phyloP scores from a whole-genome alignment of 2,329 filamentous ascomycete genomes.

The Exophiala alcalophila region DNA sequence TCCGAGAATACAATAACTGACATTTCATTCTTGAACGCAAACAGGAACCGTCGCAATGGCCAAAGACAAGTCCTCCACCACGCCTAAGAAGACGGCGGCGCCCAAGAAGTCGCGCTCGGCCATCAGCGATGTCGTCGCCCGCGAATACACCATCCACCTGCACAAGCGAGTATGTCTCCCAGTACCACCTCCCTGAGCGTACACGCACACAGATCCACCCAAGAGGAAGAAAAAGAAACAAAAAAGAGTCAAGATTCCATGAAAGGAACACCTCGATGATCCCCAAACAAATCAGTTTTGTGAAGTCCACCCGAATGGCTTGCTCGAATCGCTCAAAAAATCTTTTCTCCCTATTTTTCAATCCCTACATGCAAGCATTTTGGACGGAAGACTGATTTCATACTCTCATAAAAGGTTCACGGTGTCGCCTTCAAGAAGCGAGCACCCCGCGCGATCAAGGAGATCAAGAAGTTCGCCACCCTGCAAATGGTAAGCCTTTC shows the following conservation, averaged over 20 bases:
- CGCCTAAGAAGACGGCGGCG: slow-evolving; percentile 65
- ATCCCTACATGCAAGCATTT: slow-evolving; percentile 38
- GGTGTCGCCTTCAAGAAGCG: slow-evolving; percentile 99
- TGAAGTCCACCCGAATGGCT: slow-evolving; percentile 64
- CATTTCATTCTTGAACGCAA: slow-evolving; percentile 3
- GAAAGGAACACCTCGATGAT: no score
- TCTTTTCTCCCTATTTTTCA: slow-evolving; percentile 2
- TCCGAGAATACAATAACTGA: neutral
- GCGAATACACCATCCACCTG: slow-evolving; percentile 99
- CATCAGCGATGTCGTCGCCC: slow-evolving; percentile 97
- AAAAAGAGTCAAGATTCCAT: slow-evolving; percentile 25
- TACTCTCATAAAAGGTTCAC: slow-evolving; percentile 67
- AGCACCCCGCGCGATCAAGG: slow-evolving; percentile 97
- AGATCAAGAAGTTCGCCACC: slow-evolving; percentile 92
- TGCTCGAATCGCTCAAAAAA: slow-evolving; percentile 27
- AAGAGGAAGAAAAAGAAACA: neutral
- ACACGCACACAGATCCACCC: neutral
- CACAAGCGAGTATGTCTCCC: slow-evolving; percentile 88
- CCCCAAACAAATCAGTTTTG: slow-evolving; percentile 69
- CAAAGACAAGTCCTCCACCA: slow-evolving; percentile 32
- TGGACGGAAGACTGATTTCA: slow-evolving; percentile 67
- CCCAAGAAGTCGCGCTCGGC: slow-evolving; percentile 80
- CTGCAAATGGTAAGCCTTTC: slow-evolving; percentile 82
- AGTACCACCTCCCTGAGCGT: slow-evolving; percentile 1
- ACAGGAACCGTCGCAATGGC: slow-evolving; percentile 27